Conservation (phyloP, 2,329 filamentous ascomycete genomes). For the Fusarium sublunatum region DNA sequence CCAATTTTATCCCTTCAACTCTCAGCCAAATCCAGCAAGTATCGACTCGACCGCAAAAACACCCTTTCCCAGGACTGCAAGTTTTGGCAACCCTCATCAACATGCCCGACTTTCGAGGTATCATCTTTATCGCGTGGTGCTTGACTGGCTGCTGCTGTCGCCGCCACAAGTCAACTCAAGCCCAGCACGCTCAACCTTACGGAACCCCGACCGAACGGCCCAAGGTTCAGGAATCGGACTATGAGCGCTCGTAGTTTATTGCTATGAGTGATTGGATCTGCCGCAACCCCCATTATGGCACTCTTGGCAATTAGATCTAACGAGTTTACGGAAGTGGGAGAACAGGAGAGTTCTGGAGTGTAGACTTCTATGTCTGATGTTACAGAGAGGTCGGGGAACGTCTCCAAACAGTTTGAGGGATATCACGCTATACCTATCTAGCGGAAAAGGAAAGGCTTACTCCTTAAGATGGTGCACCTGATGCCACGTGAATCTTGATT, state of each 20-base stretch:
- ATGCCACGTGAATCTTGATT: too few relatives aligned
- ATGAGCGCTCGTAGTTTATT: background rate
- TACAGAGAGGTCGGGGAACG: background rate
- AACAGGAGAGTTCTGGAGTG: background rate
- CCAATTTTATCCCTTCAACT: background rate
- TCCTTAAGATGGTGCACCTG: too few relatives aligned
- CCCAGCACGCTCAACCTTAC: background rate
- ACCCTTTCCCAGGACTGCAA: background rate
- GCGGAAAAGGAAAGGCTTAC: background rate
- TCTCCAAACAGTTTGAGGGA: background rate
- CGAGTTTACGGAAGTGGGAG: conserved; percentile 2
- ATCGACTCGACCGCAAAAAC: background rate
- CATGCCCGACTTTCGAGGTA: conserved; percentile 36
- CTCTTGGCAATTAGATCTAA: background rate
- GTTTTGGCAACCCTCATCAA: background rate
- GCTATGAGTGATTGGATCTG: background rate
- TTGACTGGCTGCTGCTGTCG: conserved; percentile 14
- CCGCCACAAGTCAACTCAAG: background rate
- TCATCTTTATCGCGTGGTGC: conserved; percentile 15
- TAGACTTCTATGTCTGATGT: background rate
- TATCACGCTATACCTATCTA: background rate
- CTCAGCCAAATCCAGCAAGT: background rate
- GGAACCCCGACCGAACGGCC: background rate
- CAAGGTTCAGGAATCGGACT: background rate
- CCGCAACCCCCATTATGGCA: background rate